Percentiles rank a stretch among this genome's conserved stretches.
phyloP scores from a whole-genome alignment of 2,329 filamentous ascomycete species.

The Alternaria metachromatica region DNA sequence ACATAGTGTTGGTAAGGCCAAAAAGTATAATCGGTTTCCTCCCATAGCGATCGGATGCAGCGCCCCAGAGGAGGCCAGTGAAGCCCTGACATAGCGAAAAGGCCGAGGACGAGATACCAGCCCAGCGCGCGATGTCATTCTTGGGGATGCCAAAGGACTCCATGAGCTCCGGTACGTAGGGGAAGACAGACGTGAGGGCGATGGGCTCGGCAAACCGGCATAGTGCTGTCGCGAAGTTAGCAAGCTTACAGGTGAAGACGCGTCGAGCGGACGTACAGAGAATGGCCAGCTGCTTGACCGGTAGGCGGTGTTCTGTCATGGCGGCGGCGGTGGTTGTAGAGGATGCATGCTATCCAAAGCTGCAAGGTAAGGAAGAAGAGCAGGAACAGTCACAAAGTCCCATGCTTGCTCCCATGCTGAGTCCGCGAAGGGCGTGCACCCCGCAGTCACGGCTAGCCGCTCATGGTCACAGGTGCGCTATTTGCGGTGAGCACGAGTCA shows the following conservation, averaged over 20 bases:
- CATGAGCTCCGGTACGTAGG: slow-evolving; percentile 76
- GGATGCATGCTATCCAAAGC: slow-evolving; percentile 14
- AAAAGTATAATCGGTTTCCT: slow-evolving; percentile 84
- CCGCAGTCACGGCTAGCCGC: slow-evolving; percentile 24
- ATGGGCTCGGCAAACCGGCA: slow-evolving; percentile 93
- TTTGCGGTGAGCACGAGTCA: slow-evolving; percentile 14
- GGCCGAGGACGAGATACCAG: slow-evolving; percentile 87
- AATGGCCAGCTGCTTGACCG: slow-evolving; percentile 50
- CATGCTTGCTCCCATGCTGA: slow-evolving; percentile 11
- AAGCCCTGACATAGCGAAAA: slow-evolving; percentile 76
- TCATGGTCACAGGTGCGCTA: slow-evolving; percentile 7
- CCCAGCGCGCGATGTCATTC: slow-evolving; percentile 65
- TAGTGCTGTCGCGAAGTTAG: slow-evolving; percentile 68
- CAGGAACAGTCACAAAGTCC: slow-evolving; percentile 1
- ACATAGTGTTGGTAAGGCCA: slow-evolving; percentile 78
- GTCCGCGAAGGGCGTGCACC: slow-evolving; percentile 15
- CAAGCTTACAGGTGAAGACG: not conserved
- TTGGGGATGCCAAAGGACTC: slow-evolving; percentile 49
- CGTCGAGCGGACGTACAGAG: slow-evolving; percentile 36
- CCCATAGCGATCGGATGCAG: slow-evolving; percentile 79
- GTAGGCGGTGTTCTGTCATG: slow-evolving; percentile 49
- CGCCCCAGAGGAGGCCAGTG: slow-evolving; percentile 89
- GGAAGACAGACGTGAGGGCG: slow-evolving; percentile 90
- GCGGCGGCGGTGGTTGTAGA: slow-evolving; percentile 19
- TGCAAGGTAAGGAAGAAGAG: not conserved